These are phyloP conservation scores for Tylopilus vinaceipallidus DNA, from an alignment of 768 basidiomycete genomes.

Conservation along the genomic window DNA sequence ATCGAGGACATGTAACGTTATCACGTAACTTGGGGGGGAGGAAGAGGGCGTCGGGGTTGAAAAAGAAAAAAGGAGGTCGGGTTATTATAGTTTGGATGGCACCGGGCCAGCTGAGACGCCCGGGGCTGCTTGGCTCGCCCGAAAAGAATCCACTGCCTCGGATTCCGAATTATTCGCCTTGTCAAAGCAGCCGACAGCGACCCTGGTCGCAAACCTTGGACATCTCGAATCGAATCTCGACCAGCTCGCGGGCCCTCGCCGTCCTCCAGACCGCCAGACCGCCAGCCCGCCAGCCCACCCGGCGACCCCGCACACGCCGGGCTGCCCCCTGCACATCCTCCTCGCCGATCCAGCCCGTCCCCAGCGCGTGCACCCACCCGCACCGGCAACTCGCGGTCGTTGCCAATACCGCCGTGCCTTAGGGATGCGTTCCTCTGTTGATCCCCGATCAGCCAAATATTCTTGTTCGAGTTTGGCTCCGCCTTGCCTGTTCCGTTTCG, in stretches of 20 bases:
- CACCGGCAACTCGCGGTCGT: conserved; percentile 31
- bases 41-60: conserved; percentile 51
- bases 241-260: conserved; percentile 21
- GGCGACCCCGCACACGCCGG: not conserved
- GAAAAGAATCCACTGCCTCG: conserved; percentile 32
- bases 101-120: conserved; percentile 27
- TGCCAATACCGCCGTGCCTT: conserved; percentile 30
- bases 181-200: conserved; percentile 37
- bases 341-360: not conserved
- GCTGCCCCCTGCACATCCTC: not conserved
- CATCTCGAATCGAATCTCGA: conserved; percentile 35
- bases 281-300: not conserved
- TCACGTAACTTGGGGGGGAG: conserved; percentile 38
- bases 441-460: conserved; percentile 59
- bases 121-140: conserved; percentile 18
- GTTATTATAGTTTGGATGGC: conserved; percentile 35
- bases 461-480: conserved; percentile 35
- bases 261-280: not conserved
- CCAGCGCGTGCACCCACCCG: conserved; percentile 2
- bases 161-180: conserved; percentile 53
- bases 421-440: conserved; percentile 42
- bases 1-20: conserved; percentile 58
- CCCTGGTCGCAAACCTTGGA: conserved; percentile 36
- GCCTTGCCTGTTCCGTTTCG: conserved; percentile 22
- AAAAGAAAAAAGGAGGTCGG: conserved; percentile 36